A percentile compares a stretch with the other conserved stretches of the same genome.
Conservation (phyloP, 495 filamentous ascomycete species). For the Podospora tetraspora region DNA sequence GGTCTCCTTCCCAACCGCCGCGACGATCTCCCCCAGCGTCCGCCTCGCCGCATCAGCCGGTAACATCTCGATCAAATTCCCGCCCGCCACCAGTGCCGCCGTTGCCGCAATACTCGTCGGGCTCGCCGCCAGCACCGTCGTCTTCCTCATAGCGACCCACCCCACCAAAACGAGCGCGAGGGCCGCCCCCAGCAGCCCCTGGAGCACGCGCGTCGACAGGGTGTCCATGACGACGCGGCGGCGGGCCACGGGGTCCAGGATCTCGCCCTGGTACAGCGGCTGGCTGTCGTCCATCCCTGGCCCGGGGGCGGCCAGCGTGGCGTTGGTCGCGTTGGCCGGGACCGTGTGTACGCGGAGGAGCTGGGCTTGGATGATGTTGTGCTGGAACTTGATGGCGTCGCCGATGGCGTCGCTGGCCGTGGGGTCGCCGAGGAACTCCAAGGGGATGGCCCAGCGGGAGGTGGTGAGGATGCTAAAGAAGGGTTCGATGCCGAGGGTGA, state of each 20-base stretch:
- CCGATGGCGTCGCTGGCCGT: neutral
- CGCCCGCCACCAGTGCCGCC: slow-evolving; percentile 9
- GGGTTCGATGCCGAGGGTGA: neutral
- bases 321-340: slow-evolving; percentile 14
- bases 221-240: slow-evolving; percentile 19
- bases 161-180: neutral
- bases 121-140: slow-evolving; percentile 11
- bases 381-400: slow-evolving; percentile 22
- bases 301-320: neutral
- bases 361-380: slow-evolving; percentile 23
- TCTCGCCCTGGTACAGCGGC: slow-evolving; percentile 1
- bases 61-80: slow-evolving; percentile 9
- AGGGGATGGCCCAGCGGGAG: slow-evolving; percentile 19
- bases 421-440: slow-evolving; percentile 12
- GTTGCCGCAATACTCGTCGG: slow-evolving; percentile 12
- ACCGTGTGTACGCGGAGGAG: neutral
- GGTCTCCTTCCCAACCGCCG: neutral
- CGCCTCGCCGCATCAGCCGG: neutral
- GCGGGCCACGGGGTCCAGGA: slow-evolving; percentile 1
- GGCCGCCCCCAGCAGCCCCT: slow-evolving; percentile 13
- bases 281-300: neutral
- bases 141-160: slow-evolving; percentile 10
- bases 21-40: neutral
- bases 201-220: slow-evolving; percentile 17
- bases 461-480: slow-evolving; percentile 21